phyloP scores from a whole-genome alignment of 352 stramenopile species.

The Pythium apleroticum region DNA sequence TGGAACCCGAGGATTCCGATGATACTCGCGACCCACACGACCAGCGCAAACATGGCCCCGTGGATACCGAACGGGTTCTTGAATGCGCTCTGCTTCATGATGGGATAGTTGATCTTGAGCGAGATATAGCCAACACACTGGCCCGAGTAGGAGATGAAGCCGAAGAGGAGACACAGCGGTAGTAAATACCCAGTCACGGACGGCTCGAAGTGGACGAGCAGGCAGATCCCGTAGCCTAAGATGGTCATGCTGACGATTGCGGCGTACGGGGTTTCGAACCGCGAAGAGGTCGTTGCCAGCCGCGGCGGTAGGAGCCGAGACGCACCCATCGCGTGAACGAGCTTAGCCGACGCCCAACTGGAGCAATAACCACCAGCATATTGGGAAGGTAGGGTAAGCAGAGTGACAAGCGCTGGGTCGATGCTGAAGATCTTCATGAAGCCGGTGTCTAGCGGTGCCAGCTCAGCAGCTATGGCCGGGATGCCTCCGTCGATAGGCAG shows the following conservation, averaged over 20 bases:
- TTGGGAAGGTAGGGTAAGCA: slow-evolving; percentile 21
- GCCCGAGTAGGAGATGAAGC: slow-evolving; percentile 28
- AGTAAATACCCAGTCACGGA: slow-evolving; percentile 16
- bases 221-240: slow-evolving; percentile 19
- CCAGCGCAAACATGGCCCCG: slow-evolving; percentile 25
- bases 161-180: slow-evolving; percentile 23
- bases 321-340: slow-evolving; percentile 7
- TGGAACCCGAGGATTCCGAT: slow-evolving; percentile 27
- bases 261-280: slow-evolving; percentile 14
- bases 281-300: slow-evolving; percentile 12
- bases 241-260: slow-evolving; percentile 15
- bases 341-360: slow-evolving; percentile 9
- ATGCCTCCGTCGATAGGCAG: slow-evolving; percentile 1
- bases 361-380: slow-evolving; percentile 16
- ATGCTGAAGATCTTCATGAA: slow-evolving; percentile 22
- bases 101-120: slow-evolving; percentile 19
- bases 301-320: slow-evolving; percentile 14
- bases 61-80: slow-evolving; percentile 28
- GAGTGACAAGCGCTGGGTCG: not conserved
- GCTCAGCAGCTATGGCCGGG: not conserved
- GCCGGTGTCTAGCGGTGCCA: slow-evolving; percentile 12
- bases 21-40: slow-evolving; percentile 27
- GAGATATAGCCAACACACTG: slow-evolving; percentile 34
- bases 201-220: slow-evolving; percentile 17
- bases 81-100: slow-evolving; percentile 16